Conservation (phyloP, 1,284 basidiomycete species). For the Marasmius sp. region DNA sequence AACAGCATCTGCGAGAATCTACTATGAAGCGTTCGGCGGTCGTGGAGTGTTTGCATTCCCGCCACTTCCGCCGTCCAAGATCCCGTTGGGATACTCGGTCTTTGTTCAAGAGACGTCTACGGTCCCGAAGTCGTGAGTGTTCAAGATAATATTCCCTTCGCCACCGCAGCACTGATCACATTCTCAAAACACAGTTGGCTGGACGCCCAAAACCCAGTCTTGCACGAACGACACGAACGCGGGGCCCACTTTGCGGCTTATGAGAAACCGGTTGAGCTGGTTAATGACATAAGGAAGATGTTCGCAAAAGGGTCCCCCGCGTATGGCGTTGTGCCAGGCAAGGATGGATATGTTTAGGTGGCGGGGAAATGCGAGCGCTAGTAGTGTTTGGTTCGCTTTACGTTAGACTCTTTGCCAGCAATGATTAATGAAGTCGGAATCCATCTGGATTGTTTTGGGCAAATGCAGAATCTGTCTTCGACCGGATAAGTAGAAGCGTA, state of each 20-base stretch:
- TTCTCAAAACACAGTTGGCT: slow-evolving; percentile 2
- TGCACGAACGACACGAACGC: slow-evolving; percentile 11
- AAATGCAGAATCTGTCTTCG: no score
- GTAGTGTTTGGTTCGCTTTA: no score
- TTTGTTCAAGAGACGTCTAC: slow-evolving; percentile 10
- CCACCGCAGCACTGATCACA: not conserved
- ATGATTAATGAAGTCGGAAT: no score
- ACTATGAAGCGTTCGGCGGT: slow-evolving; percentile 26
- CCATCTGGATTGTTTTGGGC: no score
- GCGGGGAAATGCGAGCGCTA: no score
- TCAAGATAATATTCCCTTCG: not conserved
- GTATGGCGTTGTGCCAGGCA: slow-evolving; percentile 17
- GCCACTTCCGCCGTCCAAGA: slow-evolving; percentile 1
- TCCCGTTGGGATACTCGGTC: slow-evolving; percentile 13
- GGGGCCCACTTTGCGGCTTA: slow-evolving; percentile 23
- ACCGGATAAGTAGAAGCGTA: no score
- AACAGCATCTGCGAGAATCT: slow-evolving; percentile 43
- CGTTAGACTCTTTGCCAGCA: no score
- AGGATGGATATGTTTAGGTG: slow-evolving; percentile 9
- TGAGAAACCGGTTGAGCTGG: slow-evolving; percentile 18
- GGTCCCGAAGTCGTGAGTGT: slow-evolving; percentile 6
- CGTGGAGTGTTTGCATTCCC: not conserved
- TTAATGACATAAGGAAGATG: slow-evolving; percentile 18
- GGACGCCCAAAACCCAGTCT: slow-evolving; percentile 14
- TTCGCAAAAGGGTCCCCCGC: slow-evolving; percentile 20